Evolutionary conservation across 345 rosid genomes (phyloP), one percentile per base, ranked within the genome.

Genomic region (Erodium maritimum): DNA sequence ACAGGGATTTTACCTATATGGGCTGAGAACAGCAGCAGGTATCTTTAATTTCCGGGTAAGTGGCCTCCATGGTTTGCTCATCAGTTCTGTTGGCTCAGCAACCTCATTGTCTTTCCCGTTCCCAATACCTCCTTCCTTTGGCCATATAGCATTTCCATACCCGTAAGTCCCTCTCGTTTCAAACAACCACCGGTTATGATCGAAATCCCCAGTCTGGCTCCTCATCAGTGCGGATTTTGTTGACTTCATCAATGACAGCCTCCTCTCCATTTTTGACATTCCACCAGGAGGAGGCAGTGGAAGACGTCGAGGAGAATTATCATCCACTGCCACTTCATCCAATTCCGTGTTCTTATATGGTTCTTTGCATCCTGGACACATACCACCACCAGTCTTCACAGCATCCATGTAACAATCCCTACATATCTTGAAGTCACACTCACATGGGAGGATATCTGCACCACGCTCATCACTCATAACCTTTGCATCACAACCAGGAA

Each of bases 311-410:
- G 42, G 19, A n/a, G 45, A 23, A 5, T 25, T 25, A 25, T 3
- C 7, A 25, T 52, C 60, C 29, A 46, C 33, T 7, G 33, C 33
- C 33, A 25, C 56, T 42, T 62, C 72, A 51, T 70, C 62, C 56
- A 23, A 66, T 56, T 64, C 75, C 52, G 25, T 65, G 23, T 58
- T 70, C 57, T 52, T 64, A 25, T 79, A 80, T 60, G 72, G 69
- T 60, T 72, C 77, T 23, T 70, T 67, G 55, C 86, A 83, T 23
- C 84, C 80, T 0, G 84, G 86, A 55, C 86, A 83, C 19, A 64
- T 56, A 65, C 79, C 79, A 23, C 71, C 73, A 4, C 72, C 73
- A 21, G 46, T 34, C 45, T 51, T 62, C 19, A 76, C 3, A 6
- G 51, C 66, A 48, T 79, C 82, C 23, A 55, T 62, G 19, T 74